phyloP scores from a whole-genome alignment of 306 rosid genomes.

The Hylodesmum podocarpum region DNA sequence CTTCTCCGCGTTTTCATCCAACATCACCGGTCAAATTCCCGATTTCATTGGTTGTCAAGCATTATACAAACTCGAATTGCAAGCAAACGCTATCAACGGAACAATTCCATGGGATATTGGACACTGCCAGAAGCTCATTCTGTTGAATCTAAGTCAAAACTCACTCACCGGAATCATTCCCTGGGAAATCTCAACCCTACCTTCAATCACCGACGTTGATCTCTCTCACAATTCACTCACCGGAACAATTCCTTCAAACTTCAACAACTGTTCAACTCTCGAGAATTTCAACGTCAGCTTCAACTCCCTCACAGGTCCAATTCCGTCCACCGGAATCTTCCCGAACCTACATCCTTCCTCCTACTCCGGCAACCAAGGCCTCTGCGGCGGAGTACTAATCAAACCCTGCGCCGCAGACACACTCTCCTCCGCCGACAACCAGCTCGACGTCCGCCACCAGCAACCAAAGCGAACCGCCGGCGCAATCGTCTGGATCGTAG shows the following conservation, averaged over 20 bases:
- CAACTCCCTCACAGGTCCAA: constrained; percentile 75
- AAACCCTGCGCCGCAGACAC: constrained; percentile 65
- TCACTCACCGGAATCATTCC: constrained; percentile 84
- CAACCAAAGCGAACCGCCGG: constrained; percentile 74
- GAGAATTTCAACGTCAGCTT: constrained; percentile 76
- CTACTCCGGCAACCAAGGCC: constrained; percentile 69
- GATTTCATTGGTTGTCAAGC: constrained; percentile 66
- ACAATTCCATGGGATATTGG: constrained; percentile 83
- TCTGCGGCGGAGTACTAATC: constrained; percentile 62
- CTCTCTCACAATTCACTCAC: constrained; percentile 78
- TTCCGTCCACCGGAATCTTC: constrained; percentile 70
- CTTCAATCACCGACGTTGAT: constrained; percentile 78
- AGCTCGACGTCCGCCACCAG: constrained; percentile 36
- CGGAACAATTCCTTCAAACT: constrained; percentile 81
- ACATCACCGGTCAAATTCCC: constrained; percentile 65
- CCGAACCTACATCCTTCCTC: constrained; percentile 72
- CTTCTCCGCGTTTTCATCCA: constrained; percentile 67
- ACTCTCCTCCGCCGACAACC: constrained; percentile 27
- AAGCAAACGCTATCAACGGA: constrained; percentile 56
- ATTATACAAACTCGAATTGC: constrained; percentile 68
- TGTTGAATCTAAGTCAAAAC: constrained; percentile 64
- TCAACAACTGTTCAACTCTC: constrained; percentile 70
- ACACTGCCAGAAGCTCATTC: constrained; percentile 69
- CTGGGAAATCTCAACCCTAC: constrained; percentile 82
- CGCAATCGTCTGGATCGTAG: constrained; percentile 85